A percentile compares a stretch with the other conserved stretches of the same genome.
These are phyloP conservation scores for Lagenaria siceraria DNA, from an alignment of 306 rosid species.

Conservation along the genomic window DNA sequence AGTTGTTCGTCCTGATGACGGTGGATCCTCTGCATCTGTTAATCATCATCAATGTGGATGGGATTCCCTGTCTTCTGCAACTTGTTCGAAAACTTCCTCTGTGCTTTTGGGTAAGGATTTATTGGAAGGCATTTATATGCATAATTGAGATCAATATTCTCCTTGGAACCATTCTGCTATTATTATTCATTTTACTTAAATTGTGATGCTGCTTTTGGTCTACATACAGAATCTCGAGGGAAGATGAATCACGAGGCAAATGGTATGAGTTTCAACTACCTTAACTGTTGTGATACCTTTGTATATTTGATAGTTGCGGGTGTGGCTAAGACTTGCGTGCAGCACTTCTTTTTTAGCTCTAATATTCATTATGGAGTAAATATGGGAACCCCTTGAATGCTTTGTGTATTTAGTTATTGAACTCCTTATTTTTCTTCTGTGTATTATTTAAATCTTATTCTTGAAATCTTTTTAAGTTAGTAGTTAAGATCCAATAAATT, in stretches of 20 bases:
- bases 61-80: constrained; percentile 30
- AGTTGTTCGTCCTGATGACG: constrained; percentile 23
- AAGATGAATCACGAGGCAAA: constrained; percentile 26
- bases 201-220: constrained; percentile 11
- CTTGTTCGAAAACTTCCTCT: constrained; percentile 38
- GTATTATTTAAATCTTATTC: not conserved
- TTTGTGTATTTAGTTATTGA: not conserved
- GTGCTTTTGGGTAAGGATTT: constrained; percentile 35
- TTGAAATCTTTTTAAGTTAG: not conserved
- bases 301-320: not conserved
- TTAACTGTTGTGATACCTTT: not conserved
- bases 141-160: constrained; percentile 6
- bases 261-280: constrained; percentile 11
- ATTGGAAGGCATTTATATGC: not conserved
- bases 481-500: not conserved
- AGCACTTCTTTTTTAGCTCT: not conserved
- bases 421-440: not conserved
- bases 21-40: constrained; percentile 20
- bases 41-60: constrained; percentile 27
- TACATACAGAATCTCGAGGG: constrained; percentile 49
- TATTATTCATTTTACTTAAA: not conserved
- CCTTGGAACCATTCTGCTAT: not conserved
- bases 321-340: not conserved
- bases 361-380: not conserved
- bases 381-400: not conserved